Conservation (phyloP, 2,329 filamentous ascomycete species). For the Aspergillus brunneoviolaceus region DNA sequence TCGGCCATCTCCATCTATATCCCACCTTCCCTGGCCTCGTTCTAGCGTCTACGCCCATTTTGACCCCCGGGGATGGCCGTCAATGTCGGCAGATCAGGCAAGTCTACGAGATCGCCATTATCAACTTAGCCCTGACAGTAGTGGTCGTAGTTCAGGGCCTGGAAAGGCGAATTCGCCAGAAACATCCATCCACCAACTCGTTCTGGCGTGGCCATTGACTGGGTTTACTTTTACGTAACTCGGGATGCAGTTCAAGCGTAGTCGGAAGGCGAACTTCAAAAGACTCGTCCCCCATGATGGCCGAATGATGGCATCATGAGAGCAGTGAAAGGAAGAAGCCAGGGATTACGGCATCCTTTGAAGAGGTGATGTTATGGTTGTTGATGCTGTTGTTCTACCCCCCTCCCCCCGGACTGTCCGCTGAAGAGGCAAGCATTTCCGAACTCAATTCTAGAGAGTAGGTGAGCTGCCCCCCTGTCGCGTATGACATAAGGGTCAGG, state of each 20-base stretch:
- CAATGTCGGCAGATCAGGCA: conserved; percentile 6
- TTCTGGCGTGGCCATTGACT: conserved; percentile 12
- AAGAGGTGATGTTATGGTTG: background rate
- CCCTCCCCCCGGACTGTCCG: background rate
- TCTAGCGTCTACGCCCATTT: background rate
- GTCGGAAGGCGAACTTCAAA: background rate
- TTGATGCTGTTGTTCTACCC: background rate
- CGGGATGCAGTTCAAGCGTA: conserved; percentile 21
- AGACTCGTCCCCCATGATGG: conserved; percentile 2
- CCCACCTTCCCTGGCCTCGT: background rate
- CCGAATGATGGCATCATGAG: conserved; percentile 5
- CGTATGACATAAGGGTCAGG: background rate
- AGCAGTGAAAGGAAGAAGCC: background rate
- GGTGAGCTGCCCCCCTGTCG: background rate
- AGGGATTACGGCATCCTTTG: background rate
- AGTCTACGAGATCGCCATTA: background rate
- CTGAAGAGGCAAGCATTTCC: background rate
- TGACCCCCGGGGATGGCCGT: conserved; percentile 1
- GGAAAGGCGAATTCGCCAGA: conserved; percentile 10
- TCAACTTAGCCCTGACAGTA: background rate
- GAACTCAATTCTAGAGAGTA: background rate
- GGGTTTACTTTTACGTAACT: conserved; percentile 45
- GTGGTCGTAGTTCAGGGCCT: background rate
- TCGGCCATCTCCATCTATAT: background rate
- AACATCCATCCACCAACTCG: conserved; percentile 12